phyloP scores from a whole-genome alignment of 768 basidiomycete species.

The Mycena polygramma region DNA sequence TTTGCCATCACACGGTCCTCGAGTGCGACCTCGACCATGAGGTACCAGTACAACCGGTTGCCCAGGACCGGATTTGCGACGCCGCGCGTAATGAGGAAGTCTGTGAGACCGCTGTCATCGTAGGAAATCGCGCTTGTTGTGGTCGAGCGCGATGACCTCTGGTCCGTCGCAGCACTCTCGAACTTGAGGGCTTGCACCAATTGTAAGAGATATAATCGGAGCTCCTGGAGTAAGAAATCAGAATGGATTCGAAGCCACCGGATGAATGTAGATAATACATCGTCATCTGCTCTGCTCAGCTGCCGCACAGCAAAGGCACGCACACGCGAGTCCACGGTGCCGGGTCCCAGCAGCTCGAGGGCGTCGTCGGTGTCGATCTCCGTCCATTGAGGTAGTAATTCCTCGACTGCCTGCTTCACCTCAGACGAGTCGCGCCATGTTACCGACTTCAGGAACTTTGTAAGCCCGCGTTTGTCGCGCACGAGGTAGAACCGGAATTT shows the following conservation, averaged over 20 bases:
- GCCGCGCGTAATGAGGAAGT: constrained; percentile 90
- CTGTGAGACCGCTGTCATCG: constrained; percentile 92
- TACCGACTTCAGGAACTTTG: constrained; percentile 97
- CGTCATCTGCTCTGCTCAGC: constrained; percentile 92
- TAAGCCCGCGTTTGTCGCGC: constrained; percentile 92
- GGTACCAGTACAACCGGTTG: constrained; percentile 96
- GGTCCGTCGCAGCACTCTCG: constrained; percentile 85
- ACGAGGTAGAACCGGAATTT: constrained; percentile 99
- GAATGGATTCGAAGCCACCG: background rate
- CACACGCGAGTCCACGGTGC: constrained; percentile 91
- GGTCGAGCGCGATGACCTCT: constrained; percentile 78
- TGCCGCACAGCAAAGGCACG: constrained; percentile 95
- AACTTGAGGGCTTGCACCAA: constrained; percentile 98
- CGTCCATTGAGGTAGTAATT: constrained; percentile 95
- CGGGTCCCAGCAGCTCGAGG: constrained; percentile 92
- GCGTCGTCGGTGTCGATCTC: constrained; percentile 98
- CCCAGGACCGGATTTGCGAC: constrained; percentile 88
- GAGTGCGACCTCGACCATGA: constrained; percentile 94
- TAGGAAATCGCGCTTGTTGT: constrained; percentile 81
- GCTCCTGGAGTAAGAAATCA: constrained; percentile 69
- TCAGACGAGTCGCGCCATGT: constrained; percentile 97
- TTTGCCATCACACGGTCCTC: constrained; percentile 90
- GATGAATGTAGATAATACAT: constrained; percentile 63
- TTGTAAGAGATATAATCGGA: constrained; percentile 92
- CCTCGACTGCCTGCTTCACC: constrained; percentile 98